These are phyloP conservation scores for Agaricus subrufescens DNA, from an alignment of 768 basidiomycete genomes.

Conservation along the genomic window DNA sequence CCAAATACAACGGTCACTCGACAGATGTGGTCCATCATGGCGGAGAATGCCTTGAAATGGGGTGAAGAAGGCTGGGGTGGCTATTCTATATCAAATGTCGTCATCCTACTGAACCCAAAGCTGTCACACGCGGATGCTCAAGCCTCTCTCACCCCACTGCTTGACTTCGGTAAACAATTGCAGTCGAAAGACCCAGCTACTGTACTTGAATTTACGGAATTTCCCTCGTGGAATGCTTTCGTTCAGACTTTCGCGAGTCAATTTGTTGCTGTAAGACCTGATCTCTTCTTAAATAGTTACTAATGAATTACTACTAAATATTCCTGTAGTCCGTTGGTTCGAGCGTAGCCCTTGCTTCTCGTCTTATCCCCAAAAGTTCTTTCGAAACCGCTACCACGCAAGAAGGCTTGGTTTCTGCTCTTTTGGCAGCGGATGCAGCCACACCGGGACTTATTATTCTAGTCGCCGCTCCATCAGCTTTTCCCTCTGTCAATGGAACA, in stretches of 20 bases:
- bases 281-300: neutral
- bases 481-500: conserved; percentile 21
- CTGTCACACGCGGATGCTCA: conserved; percentile 30
- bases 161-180: conserved; percentile 28
- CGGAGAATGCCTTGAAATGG: conserved; percentile 35
- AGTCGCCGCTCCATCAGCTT: conserved; percentile 33
- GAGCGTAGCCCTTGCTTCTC: conserved; percentile 38
- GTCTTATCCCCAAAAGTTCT: conserved; percentile 35
- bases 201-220: conserved; percentile 30
- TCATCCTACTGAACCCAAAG: conserved; percentile 41
- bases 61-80: conserved; percentile 48
- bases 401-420: conserved; percentile 28
- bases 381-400: conserved; percentile 28
- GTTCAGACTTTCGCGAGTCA: conserved; percentile 31
- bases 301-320: neutral
- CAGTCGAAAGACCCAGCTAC: conserved; percentile 20
- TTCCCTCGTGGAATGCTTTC: conserved; percentile 36
- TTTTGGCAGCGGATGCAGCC: conserved; percentile 28
- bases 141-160: conserved; percentile 35
- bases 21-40: conserved; percentile 31
- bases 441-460: conserved; percentile 38
- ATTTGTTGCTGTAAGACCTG: conserved; percentile 31
- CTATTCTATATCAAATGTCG: conserved; percentile 30
- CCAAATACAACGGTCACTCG: conserved; percentile 21
- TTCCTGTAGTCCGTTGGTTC: conserved; percentile 29